Conservation (phyloP, 352 stramenopile genomes). For the Phytophthora parvispora region DNA sequence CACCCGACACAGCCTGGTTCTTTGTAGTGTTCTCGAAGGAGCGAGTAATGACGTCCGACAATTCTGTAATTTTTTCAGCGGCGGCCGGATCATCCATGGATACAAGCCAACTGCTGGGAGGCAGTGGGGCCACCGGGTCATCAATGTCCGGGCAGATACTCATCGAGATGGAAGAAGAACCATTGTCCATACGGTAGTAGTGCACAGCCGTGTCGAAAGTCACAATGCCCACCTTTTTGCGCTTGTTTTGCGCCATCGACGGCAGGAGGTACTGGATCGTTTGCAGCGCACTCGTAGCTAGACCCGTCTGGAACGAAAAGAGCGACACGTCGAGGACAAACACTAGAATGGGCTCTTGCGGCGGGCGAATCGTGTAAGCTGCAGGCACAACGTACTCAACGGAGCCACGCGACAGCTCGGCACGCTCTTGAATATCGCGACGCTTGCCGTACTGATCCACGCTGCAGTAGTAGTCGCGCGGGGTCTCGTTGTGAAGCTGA, state of each 20-base stretch:
- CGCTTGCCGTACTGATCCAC: constrained; percentile 89
- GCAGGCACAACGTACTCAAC: constrained; percentile 89
- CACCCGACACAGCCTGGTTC: constrained; percentile 83
- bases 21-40: constrained; percentile 78
- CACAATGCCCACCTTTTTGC: constrained; percentile 92
- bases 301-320: constrained; percentile 83
- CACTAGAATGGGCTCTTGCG: constrained; percentile 89
- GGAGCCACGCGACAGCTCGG: constrained; percentile 83
- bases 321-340: constrained; percentile 91
- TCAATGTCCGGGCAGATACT: constrained; percentile 85
- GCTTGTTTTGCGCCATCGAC: constrained; percentile 80
- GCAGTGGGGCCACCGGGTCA: constrained; percentile 78
- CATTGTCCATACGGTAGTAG: constrained; percentile 87
- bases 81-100: constrained; percentile 85
- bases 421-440: constrained; percentile 82
- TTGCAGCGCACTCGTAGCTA: constrained; percentile 69
- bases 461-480: constrained; percentile 89
- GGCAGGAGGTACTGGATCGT: constrained; percentile 85
- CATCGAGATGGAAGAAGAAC: constrained; percentile 73
- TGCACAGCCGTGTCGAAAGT: constrained; percentile 88
- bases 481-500: constrained; percentile 84
- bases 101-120: constrained; percentile 82
- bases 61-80: constrained; percentile 72
- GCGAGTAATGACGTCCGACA: constrained; percentile 77
- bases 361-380: constrained; percentile 86